Percentiles rank a stretch among this genome's conserved stretches.
Evolutionary conservation across 2,329 filamentous ascomycete genomes (phyloP).

Genomic region (Dothistroma pini): DNA sequence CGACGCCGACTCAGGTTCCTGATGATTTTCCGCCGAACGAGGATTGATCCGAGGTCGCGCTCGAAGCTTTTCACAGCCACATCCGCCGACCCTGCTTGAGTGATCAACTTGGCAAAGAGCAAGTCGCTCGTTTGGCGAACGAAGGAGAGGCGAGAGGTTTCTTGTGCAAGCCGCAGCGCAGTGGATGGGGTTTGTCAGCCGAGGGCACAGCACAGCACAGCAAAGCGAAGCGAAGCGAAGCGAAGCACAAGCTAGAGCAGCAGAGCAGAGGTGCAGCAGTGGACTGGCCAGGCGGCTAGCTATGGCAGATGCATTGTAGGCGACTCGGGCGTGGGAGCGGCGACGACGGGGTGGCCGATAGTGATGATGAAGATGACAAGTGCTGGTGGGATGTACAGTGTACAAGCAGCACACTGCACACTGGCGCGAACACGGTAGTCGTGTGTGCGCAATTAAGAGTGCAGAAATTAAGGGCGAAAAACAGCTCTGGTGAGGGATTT

Average conservation of each 20-base stretch:
- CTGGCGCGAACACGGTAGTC: not conserved
- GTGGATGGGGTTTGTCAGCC: not conserved
- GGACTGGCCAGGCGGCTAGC: not conserved
- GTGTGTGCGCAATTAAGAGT: not conserved
- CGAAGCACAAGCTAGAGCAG: not conserved
- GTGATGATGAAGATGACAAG: not conserved
- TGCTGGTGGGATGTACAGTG: conserved; percentile 2
- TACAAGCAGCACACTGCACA: not conserved
- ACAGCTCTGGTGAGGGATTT: not conserved
- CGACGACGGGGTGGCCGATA: not conserved
- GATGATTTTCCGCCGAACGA: not conserved
- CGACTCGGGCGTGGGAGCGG: not conserved
- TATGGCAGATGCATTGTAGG: conserved; percentile 4
- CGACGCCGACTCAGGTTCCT: conserved; percentile 1
- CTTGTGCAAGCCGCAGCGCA: not conserved
- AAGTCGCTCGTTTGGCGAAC: not conserved
- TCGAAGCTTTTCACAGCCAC: conserved; percentile 1
- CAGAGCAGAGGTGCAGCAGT: not conserved
- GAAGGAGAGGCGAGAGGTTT: not conserved
- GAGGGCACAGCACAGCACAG: not conserved
- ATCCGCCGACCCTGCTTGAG: not conserved
- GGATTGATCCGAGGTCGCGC: not conserved
- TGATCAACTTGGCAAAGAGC: not conserved
- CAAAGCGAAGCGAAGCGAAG: not conserved
- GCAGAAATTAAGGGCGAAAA: not conserved